Conservation (phyloP, 1,284 basidiomycete species). For the Ganoderma lucidum region DNA sequence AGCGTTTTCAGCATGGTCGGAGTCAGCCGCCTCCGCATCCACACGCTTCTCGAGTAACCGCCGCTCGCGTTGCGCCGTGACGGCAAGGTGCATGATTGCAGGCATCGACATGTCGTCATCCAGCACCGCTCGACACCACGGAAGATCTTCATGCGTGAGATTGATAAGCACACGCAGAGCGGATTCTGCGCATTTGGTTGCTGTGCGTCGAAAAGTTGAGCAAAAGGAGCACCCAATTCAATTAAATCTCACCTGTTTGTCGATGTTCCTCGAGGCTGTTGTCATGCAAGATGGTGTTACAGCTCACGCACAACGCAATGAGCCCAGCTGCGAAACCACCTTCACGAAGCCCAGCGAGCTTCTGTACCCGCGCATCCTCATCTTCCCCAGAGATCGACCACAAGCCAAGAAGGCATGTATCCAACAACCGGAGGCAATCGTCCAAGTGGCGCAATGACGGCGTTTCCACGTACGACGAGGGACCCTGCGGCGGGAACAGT, state of each 20-base stretch:
- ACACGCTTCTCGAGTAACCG: conserved; percentile 26
- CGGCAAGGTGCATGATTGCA: conserved; percentile 55
- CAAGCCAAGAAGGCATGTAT: conserved; percentile 64
- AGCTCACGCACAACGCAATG: conserved; percentile 54
- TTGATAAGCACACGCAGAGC: conserved; percentile 72
- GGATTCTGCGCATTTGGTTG: conserved; percentile 59
- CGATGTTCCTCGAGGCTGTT: conserved; percentile 28
- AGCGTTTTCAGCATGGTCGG: conserved; percentile 36
- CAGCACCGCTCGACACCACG: conserved; percentile 61
- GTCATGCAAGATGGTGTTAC: conserved; percentile 44
- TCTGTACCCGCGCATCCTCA: conserved; percentile 21
- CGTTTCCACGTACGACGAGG: conserved; percentile 36
- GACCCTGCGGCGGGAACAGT: conserved; percentile 43
- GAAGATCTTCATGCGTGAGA: conserved; percentile 64
- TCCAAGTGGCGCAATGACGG: conserved; percentile 58
- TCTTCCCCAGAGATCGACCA: conserved; percentile 49
- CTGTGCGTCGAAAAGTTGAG: conserved; percentile 38
- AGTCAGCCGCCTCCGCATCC: conserved; percentile 30
- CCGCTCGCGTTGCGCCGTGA: conserved; percentile 43
- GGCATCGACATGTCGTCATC: conserved; percentile 52
- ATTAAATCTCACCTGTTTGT: conserved; percentile 27
- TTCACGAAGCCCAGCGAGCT: conserved; percentile 35
- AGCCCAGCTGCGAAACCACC: conserved; percentile 48
- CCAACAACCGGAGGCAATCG: conserved; percentile 66
- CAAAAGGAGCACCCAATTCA: neutral